Evolutionary conservation across 768 basidiomycete species (phyloP), one percentile per base, ranked within the genome.

Genomic region (Sporobolomyces pararoseus): DNA sequence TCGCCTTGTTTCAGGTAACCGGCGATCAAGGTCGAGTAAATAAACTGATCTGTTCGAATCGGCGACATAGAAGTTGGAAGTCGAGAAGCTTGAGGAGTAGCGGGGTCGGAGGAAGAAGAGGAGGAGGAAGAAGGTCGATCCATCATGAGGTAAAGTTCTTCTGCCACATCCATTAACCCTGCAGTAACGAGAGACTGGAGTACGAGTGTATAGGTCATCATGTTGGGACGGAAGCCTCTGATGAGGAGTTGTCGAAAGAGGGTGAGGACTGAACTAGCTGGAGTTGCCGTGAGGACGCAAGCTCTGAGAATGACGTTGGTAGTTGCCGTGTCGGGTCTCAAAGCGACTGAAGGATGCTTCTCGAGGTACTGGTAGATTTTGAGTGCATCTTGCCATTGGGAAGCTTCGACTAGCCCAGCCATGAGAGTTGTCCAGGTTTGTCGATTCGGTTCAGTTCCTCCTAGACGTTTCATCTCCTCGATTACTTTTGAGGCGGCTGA

Each of bases 251-350:
- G 23, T 51, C 82, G 80, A 79, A 92, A 91, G 42, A 90, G 76
- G 6, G 81, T 78, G 32, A 85, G 81, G 47, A 92, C 87, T 32
- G 85, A 78, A 37, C 79, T 78, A 74, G 88, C 89, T 0, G 93
- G 91, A 3, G 90, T 85, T 31, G 89, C 90, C 42, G 90, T 84
- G 54, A 88, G 81, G 62, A 95, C 85, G 76, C 90, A 89, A 3
- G 91, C 90, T 79, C 90, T 90, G 73, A 95, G 80, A 31, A 96
- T 83, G 31, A 86, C 86, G 78, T 91, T 91, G 79, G 86, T 87
- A 60, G 88, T 83, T 21, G 51, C 62, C 29, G 73, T 73, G 49
- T 84, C 81, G 46, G 86, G 81, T 77, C 63, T 81, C 79, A 63
- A 73, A 57, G 16, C 77, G 78, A 61, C 68, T 35, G 76, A 72